These are phyloP conservation scores for Sesbania bispinosa DNA, from an alignment of 306 rosid genomes.

Conservation along the genomic window DNA sequence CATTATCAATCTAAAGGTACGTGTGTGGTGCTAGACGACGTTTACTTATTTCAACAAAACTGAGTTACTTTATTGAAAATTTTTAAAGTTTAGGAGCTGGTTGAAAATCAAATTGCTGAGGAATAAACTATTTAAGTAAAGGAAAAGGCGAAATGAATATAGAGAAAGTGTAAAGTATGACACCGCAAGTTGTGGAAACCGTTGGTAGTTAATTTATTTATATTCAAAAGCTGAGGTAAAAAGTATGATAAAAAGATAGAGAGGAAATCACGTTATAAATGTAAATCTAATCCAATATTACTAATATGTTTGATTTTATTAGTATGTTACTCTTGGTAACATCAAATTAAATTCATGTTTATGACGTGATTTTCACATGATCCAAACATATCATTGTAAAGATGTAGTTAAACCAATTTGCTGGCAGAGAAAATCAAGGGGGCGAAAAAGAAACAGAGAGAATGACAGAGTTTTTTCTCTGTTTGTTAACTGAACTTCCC, in stretches of 20 bases:
- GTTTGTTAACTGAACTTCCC: conserved; percentile 23
- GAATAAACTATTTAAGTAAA: conserved; percentile 19
- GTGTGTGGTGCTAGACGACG: too few relatives aligned
- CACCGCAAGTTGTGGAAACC: neutral
- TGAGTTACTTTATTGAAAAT: neutral
- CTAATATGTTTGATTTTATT: too few relatives aligned
- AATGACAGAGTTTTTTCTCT: neutral
- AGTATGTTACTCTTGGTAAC: too few relatives aligned
- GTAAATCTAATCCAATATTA: too few relatives aligned
- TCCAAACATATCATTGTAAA: conserved; percentile 12
- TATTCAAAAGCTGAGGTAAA: neutral
- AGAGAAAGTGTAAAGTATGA: neutral
- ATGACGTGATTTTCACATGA: too few relatives aligned
- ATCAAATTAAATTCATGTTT: too few relatives aligned
- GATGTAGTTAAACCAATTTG: conserved; percentile 18
- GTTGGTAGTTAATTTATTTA: neutral
- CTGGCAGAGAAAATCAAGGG: neutral
- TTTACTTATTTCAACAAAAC: neutral
- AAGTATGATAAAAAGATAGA: neutral
- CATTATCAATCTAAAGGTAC: too few relatives aligned
- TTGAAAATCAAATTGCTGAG: neutral
- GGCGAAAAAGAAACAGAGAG: neutral
- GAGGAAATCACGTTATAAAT: too few relatives aligned
- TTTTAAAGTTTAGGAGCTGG: neutral
- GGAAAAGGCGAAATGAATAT: neutral